These are phyloP conservation scores for Collybiopsis confluens DNA, from an alignment of 768 basidiomycete genomes.

Conservation along the genomic window DNA sequence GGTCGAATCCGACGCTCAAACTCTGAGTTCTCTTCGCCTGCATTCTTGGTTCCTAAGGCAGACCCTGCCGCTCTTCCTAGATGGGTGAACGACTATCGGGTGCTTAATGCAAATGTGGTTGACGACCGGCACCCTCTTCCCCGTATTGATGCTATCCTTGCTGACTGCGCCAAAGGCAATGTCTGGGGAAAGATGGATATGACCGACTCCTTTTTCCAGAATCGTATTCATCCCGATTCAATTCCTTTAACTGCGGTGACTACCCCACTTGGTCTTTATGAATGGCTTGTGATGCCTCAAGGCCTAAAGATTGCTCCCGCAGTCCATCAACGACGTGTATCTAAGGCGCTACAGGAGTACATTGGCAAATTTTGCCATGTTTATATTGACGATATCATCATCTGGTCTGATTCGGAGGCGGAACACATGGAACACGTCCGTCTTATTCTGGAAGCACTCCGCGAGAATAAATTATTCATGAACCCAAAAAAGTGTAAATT, in stretches of 20 bases:
- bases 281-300: constrained; percentile 33
- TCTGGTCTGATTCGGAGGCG: constrained; percentile 24
- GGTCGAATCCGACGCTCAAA: constrained; percentile 21
- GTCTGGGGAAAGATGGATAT: constrained; percentile 31
- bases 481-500: constrained; percentile 17
- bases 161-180: constrained; percentile 28
- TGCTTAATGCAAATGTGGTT: constrained; percentile 20
- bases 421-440: constrained; percentile 20
- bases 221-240: constrained; percentile 20
- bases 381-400: constrained; percentile 31
- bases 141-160: constrained; percentile 16
- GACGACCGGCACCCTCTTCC: constrained; percentile 21
- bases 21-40: constrained; percentile 22
- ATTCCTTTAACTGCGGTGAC: constrained; percentile 27
- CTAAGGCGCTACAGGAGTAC: constrained; percentile 11
- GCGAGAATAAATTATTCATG: constrained; percentile 14
- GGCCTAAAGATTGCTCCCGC: constrained; percentile 25
- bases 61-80: constrained; percentile 18
- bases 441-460: constrained; percentile 14
- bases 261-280: constrained; percentile 31
- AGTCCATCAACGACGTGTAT: constrained; percentile 24
- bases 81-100: constrained; percentile 25
- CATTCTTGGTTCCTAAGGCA: constrained; percentile 27
- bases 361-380: constrained; percentile 27
- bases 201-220: constrained; percentile 37